These are phyloP conservation scores for Solanum raphanifolium DNA, from an alignment of 257 asterid species.

Conservation along the genomic window DNA sequence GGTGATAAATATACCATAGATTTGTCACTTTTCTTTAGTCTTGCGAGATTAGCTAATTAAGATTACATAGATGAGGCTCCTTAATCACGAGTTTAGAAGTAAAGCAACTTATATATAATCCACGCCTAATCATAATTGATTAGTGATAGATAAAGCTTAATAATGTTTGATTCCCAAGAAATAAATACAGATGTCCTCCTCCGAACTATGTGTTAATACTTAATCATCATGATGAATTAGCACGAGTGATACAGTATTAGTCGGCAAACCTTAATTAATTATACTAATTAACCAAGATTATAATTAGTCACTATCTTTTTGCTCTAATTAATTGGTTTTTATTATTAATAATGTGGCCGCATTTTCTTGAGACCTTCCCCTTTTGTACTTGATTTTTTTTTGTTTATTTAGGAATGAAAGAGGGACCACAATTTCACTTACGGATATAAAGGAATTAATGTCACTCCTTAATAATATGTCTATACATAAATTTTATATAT, in stretches of 20 bases:
- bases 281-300: constrained; percentile 1
- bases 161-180: neutral
- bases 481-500: neutral
- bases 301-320: constrained; percentile 13
- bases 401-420: neutral
- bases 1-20: neutral
- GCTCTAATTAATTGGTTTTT: constrained; percentile 8
- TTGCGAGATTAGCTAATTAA: neutral
- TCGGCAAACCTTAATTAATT: neutral
- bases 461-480: neutral
- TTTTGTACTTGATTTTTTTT: constrained; percentile 2
- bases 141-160: neutral
- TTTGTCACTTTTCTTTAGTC: neutral
- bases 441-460: constrained; percentile 8
- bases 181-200: neutral
- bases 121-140: neutral
- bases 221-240: constrained; percentile 2
- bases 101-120: neutral
- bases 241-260: constrained; percentile 3
- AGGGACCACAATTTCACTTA: constrained; percentile 50
- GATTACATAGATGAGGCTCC: neutral
- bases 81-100: neutral
- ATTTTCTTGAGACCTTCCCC: constrained; percentile 23
- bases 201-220: neutral
- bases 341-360: constrained; percentile 14